A percentile compares a stretch with the other conserved stretches of the same genome.
Conservation (phyloP, 2,329 filamentous ascomycete genomes). For the Ceratocystis ficicola region DNA sequence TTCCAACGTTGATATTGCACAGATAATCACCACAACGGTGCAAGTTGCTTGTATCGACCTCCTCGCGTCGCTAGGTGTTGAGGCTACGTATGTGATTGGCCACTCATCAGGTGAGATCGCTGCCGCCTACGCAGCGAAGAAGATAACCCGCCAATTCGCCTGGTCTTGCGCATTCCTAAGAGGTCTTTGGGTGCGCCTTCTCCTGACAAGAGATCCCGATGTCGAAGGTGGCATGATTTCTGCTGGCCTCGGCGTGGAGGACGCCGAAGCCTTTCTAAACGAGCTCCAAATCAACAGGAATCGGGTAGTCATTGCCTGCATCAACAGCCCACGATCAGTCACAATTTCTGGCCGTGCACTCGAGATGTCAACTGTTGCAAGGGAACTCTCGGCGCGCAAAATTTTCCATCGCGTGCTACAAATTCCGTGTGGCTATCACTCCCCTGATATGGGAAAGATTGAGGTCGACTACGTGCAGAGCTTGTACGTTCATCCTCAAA, state of each 20-base stretch:
- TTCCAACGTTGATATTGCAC: conserved; percentile 29
- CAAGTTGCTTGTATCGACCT: conserved; percentile 36
- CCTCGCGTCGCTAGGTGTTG: conserved; percentile 29
- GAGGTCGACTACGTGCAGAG: conserved; percentile 30
- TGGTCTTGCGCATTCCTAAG: conserved; percentile 35
- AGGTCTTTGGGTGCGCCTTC: conserved; percentile 29
- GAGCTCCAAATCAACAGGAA: conserved; percentile 26
- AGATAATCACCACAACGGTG: conserved; percentile 34
- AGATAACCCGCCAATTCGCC: conserved; percentile 31
- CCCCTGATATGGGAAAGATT: conserved; percentile 34
- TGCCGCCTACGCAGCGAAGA: conserved; percentile 33
- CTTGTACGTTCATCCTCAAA: not conserved
- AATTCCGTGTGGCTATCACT: conserved; percentile 36
- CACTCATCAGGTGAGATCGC: conserved; percentile 40
- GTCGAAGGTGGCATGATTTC: conserved; percentile 35
- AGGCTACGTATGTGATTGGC: conserved; percentile 31
- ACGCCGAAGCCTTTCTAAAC: conserved; percentile 23
- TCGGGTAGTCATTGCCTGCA: conserved; percentile 32
- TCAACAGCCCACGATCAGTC: conserved; percentile 35
- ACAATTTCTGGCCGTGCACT: conserved; percentile 34
- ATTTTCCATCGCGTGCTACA: conserved; percentile 31
- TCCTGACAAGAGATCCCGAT: conserved; percentile 26
- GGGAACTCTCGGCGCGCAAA: conserved; percentile 27
- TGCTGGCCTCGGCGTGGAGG: conserved; percentile 29
- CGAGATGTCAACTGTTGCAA: conserved; percentile 28